Base-by-base conservation (phyloP, 805 yeast genomes). In the Metschnikowia lachancei region DNA sequence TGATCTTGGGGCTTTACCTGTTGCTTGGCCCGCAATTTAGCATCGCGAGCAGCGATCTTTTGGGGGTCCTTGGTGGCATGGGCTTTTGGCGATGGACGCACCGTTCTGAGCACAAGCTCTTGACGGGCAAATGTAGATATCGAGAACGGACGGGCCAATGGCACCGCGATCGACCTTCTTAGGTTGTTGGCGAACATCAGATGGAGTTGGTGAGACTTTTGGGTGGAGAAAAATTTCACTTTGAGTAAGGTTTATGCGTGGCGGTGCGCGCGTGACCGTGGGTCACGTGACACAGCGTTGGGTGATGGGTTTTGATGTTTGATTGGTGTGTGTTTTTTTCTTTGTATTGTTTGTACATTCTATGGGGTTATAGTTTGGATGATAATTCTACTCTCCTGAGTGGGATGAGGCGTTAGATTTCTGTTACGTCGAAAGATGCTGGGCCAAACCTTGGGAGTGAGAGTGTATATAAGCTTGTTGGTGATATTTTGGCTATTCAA, bases 1-100 rank as follows among this genome's bases (percentile, higher is more conserved):
- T 75, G 74, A 12, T 53, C 66, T 62, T 54, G 67, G 48, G 74
- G 76, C 50, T 63, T 83, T 17, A 46, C 48, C 34, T 47, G 52
- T 17, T 47, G 47, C 32, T 36, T 43, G 20, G 47, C 45, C 35
- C 52, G 52, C 36, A 50, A 43, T 38, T 46, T 34, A 13, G 49
- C 45, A 11, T 36, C 47, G 43, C 59, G 44, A 29, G 46, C 45
- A 29, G 51, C 49, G 28, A 52, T 34, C 20, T 46, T 47, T 37
- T 51, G 50, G 1, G 56, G 56, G 39, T 55, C 54, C 43, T 49
- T 55, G 16, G 26, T 38, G 10, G 54, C 50, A 36, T 45, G 41
- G 22, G 42, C 51, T 30, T 55, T 55, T 7, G 59, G 59, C 11
- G 58, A 54, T 2, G 57, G 57, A 13, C 52, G 44, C 17, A 40